These are phyloP conservation scores for Mycena metata DNA, from an alignment of 768 basidiomycete species.

Conservation along the genomic window DNA sequence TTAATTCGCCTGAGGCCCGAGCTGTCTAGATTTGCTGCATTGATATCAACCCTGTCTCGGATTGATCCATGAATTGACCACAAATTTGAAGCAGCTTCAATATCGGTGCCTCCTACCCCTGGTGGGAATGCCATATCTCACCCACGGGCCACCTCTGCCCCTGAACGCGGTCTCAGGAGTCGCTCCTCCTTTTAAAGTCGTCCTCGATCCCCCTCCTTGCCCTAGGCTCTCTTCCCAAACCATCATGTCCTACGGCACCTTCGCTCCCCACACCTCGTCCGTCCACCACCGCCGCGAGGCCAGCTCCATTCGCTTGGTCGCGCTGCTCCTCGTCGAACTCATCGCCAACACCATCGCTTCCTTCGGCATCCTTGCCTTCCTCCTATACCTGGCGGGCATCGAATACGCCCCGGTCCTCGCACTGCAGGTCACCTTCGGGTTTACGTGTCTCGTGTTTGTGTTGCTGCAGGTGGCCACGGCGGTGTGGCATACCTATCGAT, in stretches of 20 bases:
- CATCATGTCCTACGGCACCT: slow-evolving; percentile 9
- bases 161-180: slow-evolving; percentile 24
- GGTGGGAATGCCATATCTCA: no score
- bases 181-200: slow-evolving; percentile 47
- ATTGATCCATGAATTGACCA: no score
- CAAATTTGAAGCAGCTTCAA: no score
- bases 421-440: not conserved
- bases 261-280: not conserved
- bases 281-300: not conserved
- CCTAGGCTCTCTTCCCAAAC: not conserved
- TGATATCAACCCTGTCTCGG: no score
- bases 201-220: no score
- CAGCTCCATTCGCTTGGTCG: not conserved
- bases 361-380: not conserved
- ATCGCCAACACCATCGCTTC: not conserved
- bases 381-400: not conserved
- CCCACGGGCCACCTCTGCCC: no score
- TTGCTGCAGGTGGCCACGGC: not conserved
- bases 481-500: not conserved
- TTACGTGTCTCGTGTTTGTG: not conserved
- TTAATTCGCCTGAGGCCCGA: no score
- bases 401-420: not conserved
- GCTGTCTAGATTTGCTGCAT: no score
- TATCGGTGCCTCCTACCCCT: no score
- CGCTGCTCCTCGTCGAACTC: not conserved